Percentiles rank a stretch among this genome's conserved stretches.
These are phyloP conservation scores for Paraphoma sp. DNA, from an alignment of 2,329 filamentous ascomycete genomes.

Conservation along the genomic window DNA sequence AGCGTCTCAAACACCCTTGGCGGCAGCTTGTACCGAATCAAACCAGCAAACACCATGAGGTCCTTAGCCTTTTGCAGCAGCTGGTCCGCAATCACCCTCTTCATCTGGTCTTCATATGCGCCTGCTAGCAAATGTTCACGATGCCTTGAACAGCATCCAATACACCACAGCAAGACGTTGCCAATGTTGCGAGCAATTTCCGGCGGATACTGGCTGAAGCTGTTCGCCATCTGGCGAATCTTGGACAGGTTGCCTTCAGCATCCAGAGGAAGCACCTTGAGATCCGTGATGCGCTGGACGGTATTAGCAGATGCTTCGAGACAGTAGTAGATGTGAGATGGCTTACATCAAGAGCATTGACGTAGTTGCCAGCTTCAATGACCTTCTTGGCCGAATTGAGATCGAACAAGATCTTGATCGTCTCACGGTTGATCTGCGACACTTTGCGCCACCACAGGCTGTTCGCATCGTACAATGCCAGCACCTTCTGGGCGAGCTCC, in stretches of 20 bases:
- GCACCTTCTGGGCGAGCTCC: slow-evolving; percentile 68
- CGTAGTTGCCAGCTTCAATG: slow-evolving; percentile 66
- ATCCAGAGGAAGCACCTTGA: slow-evolving; percentile 81
- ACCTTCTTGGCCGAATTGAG: slow-evolving; percentile 67
- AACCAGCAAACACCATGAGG: slow-evolving; percentile 89
- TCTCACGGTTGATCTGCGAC: slow-evolving; percentile 62
- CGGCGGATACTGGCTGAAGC: slow-evolving; percentile 79
- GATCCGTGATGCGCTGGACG: slow-evolving; percentile 71
- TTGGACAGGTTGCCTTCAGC: slow-evolving; percentile 75
- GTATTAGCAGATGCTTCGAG: slow-evolving; percentile 8
- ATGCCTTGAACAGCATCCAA: slow-evolving; percentile 82
- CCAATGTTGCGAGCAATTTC: slow-evolving; percentile 89
- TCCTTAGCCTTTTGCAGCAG: slow-evolving; percentile 84
- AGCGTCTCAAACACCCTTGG: slow-evolving; percentile 87
- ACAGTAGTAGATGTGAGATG: background rate
- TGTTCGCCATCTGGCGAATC: slow-evolving; percentile 81
- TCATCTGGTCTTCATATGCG: slow-evolving; percentile 72
- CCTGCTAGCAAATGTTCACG: slow-evolving; percentile 69
- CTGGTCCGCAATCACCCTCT: slow-evolving; percentile 65
- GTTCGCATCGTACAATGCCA: slow-evolving; percentile 66
- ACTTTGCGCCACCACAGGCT: slow-evolving; percentile 68
- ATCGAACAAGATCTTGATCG: slow-evolving; percentile 64
- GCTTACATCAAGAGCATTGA: slow-evolving; percentile 70
- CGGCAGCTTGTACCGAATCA: slow-evolving; percentile 89
- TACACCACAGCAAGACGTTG: slow-evolving; percentile 91